phyloP scores from a whole-genome alignment of 2,329 filamentous ascomycete species.

The Cladosporium cucumerinum region DNA sequence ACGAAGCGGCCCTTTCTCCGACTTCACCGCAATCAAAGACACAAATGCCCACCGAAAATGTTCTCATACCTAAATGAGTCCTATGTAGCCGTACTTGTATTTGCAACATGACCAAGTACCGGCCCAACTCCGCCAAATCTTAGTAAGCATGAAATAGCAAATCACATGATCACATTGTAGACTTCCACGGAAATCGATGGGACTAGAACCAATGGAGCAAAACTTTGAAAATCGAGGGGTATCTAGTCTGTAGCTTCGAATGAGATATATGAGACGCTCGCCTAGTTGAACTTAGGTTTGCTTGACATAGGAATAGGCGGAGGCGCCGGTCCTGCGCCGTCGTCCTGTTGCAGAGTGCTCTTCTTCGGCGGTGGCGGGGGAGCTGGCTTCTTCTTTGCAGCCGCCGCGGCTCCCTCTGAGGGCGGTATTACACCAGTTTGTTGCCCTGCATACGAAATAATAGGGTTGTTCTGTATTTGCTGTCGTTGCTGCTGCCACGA shows the following conservation, averaged over 20 bases:
- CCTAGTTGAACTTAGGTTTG: constrained; percentile 46
- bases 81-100: background rate
- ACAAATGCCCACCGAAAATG: background rate
- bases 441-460: constrained; percentile 36
- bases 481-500: constrained; percentile 59
- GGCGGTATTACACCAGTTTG: constrained; percentile 38
- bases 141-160: background rate
- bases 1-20: no score
- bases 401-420: constrained; percentile 31
- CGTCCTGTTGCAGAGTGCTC: constrained; percentile 43
- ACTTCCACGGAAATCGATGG: background rate
- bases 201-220: background rate
- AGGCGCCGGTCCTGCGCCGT: constrained; percentile 38
- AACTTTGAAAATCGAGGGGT: background rate
- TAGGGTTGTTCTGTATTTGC: background rate
- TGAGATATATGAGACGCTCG: background rate
- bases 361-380: constrained; percentile 59
- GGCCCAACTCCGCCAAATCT: background rate
- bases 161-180: background rate
- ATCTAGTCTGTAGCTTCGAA: background rate
- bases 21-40: background rate
- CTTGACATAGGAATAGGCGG: constrained; percentile 57
- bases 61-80: no score
- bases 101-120: background rate
- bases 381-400: constrained; percentile 51